A percentile compares a stretch with the other conserved stretches of the same genome.
Evolutionary conservation across 1,139 yeast genomes (phyloP).

Genomic region (Suhomyces coccinellae): DNA sequence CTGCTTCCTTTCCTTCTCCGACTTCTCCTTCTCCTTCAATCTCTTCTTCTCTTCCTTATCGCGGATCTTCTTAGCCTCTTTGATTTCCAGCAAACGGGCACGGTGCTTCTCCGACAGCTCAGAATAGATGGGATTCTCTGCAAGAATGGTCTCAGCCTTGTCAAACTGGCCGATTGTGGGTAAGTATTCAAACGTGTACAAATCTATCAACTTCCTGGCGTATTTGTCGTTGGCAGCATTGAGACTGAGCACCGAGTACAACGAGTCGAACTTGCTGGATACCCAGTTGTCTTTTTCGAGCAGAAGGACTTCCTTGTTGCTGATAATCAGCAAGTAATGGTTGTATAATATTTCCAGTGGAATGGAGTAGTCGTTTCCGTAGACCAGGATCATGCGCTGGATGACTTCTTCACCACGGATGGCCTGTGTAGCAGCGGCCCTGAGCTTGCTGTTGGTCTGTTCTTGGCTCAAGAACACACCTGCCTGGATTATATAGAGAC

Average conservation of each 20-base stretch:
- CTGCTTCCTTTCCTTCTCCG: constrained; percentile 21
- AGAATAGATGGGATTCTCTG: constrained; percentile 21
- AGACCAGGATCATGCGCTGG: constrained; percentile 23
- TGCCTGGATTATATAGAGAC: constrained; percentile 38
- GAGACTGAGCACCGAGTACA: constrained; percentile 14
- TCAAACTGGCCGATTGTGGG: constrained; percentile 31
- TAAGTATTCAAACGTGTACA: constrained; percentile 39
- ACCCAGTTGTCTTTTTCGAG: constrained; percentile 9
- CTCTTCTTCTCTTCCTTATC: constrained; percentile 20
- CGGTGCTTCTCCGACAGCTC: constrained; percentile 17
- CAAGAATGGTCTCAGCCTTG: constrained; percentile 31
- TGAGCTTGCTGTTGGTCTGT: background rate
- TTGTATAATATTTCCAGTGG: constrained; percentile 40
- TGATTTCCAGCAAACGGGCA: constrained; percentile 21
- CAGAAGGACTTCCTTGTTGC: constrained; percentile 20
- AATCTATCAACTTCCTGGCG: constrained; percentile 29
- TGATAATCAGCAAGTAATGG: constrained; percentile 30
- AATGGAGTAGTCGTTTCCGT: constrained; percentile 23
- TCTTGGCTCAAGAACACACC: constrained; percentile 24
- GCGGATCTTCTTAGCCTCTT: constrained; percentile 19
- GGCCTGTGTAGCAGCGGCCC: constrained; percentile 13
- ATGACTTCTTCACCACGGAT: constrained; percentile 26
- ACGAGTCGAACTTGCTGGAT: constrained; percentile 7
- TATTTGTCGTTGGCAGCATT: constrained; percentile 20
- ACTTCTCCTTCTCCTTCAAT: constrained; percentile 14